A percentile compares a stretch with the other conserved stretches of the same genome.
phyloP scores from a whole-genome alignment of 345 rosid species.

The Syzygium grande region DNA sequence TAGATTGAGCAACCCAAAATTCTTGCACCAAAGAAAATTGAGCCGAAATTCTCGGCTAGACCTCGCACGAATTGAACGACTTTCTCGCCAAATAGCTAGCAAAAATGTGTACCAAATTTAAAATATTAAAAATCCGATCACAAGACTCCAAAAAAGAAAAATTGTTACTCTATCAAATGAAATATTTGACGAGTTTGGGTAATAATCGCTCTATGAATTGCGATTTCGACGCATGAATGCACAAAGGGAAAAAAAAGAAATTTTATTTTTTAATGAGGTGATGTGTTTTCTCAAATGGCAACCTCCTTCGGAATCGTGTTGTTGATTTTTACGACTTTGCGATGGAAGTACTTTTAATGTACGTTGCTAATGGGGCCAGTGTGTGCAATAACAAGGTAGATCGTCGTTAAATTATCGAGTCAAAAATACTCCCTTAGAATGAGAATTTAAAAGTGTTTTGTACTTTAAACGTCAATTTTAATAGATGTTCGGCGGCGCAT shows the following conservation, averaged over 20 bases:
- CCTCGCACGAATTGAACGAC: background rate
- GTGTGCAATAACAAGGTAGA: fast-evolving
- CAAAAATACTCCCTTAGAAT: background rate
- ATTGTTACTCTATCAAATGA: background rate
- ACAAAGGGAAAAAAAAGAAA: background rate
- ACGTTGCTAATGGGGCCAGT: background rate
- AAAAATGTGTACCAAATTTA: background rate
- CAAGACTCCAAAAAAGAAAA: background rate
- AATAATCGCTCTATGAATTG: background rate
- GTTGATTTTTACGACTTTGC: background rate
- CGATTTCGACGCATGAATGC: background rate
- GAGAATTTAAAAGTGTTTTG: background rate
- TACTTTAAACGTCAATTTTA: background rate
- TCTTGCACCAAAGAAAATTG: background rate
- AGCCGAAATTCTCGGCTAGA: background rate
- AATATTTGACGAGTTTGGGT: background rate
- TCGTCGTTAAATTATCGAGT: background rate
- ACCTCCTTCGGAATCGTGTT: fast-evolving
- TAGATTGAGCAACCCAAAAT: background rate
- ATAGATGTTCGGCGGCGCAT: background rate
- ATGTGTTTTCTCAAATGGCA: background rate
- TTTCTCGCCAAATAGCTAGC: background rate
- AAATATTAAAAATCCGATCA: background rate
- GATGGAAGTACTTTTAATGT: background rate
- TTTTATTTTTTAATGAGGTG: background rate